Percentiles rank a stretch among this genome's conserved stretches.
phyloP scores from a whole-genome alignment of 176 grass and related monocot genomes.

The Poa annua region DNA sequence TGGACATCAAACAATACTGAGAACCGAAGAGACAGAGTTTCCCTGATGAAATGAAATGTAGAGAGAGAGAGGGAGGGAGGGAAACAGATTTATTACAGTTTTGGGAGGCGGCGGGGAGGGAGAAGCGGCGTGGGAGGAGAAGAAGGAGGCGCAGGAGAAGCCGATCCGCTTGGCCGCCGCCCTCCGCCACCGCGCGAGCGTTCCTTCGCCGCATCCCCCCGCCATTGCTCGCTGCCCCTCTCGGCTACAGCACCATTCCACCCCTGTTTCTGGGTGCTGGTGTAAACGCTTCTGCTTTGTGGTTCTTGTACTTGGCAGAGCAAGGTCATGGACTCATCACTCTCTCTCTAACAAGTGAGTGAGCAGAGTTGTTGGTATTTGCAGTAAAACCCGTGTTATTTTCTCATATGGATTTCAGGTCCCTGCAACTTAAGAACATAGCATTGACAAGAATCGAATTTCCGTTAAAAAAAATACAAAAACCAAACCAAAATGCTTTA shows the following conservation, averaged over 20 bases:
- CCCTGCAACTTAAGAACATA: background rate
- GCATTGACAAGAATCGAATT: too few species aligned
- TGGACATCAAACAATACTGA: background rate
- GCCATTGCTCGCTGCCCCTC: constrained; percentile 50
- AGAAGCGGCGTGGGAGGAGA: constrained; percentile 48
- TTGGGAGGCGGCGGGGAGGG: constrained; percentile 50
- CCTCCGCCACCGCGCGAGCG: constrained; percentile 57
- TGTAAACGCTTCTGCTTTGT: constrained; percentile 41
- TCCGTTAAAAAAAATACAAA: too few species aligned
- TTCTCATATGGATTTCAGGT: constrained; percentile 20
- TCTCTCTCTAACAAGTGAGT: background rate
- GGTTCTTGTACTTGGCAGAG: constrained; percentile 46
- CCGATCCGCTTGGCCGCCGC: constrained; percentile 68
- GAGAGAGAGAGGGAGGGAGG: background rate
- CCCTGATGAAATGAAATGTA: constrained; percentile 9
- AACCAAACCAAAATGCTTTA: too few species aligned
- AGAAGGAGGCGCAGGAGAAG: constrained; percentile 68
- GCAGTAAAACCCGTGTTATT: constrained; percentile 33
- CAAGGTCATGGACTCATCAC: background rate
- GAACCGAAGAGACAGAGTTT: background rate
- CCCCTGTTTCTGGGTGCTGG: constrained; percentile 36
- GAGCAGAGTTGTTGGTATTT: constrained; percentile 29
- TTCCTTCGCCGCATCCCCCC: constrained; percentile 54
- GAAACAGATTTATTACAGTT: constrained; percentile 62
- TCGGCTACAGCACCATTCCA: constrained; percentile 33